Percentiles rank a stretch among this genome's conserved stretches.
Conservation (phyloP, 2,329 filamentous ascomycete genomes). For the Fusarium praegraminearum region DNA sequence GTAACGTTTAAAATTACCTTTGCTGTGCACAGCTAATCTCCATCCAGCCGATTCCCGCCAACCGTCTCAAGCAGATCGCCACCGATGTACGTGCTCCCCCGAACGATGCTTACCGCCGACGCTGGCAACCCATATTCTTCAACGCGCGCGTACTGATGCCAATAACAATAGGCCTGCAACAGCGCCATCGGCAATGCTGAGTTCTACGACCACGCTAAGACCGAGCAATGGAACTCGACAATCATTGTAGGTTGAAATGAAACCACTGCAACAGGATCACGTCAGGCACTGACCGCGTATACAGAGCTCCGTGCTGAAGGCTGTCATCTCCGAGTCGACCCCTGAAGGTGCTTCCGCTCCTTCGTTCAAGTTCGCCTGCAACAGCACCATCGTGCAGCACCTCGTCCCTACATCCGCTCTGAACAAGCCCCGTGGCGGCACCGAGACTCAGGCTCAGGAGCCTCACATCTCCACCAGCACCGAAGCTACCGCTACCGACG, state of each 20-base stretch:
- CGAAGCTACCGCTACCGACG: constrained; percentile 67
- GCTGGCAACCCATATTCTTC: constrained; percentile 8
- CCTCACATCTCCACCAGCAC: constrained; percentile 68
- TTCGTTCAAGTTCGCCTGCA: constrained; percentile 92
- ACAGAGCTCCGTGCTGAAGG: constrained; percentile 81
- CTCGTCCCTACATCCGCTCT: constrained; percentile 75
- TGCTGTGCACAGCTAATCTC: constrained; percentile 36
- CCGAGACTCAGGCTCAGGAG: constrained; percentile 61
- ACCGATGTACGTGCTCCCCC: constrained; percentile 72
- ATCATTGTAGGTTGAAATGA: constrained; percentile 79
- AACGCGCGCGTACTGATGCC: constrained; percentile 28
- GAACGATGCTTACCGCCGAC: constrained; percentile 41
- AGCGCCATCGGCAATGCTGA: constrained; percentile 78
- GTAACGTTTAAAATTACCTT: background rate
- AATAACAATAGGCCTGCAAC: constrained; percentile 77
- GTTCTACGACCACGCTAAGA: constrained; percentile 88
- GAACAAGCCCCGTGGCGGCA: constrained; percentile 68
- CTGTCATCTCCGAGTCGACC: constrained; percentile 80
- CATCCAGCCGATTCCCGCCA: constrained; percentile 77
- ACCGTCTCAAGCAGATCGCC: constrained; percentile 86
- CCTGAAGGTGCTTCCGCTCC: constrained; percentile 69
- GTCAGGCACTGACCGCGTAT: constrained; percentile 29
- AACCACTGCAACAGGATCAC: constrained; percentile 4
- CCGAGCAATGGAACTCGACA: constrained; percentile 87
- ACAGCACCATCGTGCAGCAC: constrained; percentile 98